Base-by-base conservation (phyloP, 345 rosid genomes). In the Citropsis articulata region DNA sequence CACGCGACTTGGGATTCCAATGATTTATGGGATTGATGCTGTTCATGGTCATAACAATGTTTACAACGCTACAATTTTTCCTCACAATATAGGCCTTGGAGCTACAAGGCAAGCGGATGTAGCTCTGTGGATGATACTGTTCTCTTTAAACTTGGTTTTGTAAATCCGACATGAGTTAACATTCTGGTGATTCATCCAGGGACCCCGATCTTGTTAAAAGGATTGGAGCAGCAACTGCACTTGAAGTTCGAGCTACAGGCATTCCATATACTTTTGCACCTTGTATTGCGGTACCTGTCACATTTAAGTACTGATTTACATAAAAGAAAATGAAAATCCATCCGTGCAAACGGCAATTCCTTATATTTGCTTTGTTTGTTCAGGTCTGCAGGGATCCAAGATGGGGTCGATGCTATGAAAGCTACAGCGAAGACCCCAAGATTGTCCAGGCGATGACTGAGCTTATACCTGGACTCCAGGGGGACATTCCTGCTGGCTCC, bases 351-450 rank as follows among this genome's bases (percentile, higher is more conserved):
- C 40, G 21, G 6, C 25, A 3, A 7, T 27, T 66, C 21, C 18
- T 71, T 22, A 62, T 55, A 16, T 24, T 30, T 12, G 33, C 45
- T 68, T 10, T 13, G 48, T 2, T 3, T 55, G 7, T 27, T 73
- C 84, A 92, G 98, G 99, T 96, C 33, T 96, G 98, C 71, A 88
- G 98, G 85, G 98, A 96, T 85, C 98, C 98, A 13, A 89, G 98
- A 81, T 96, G 98, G 99, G 97, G 99, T 64, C 82, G 98, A 53
- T 96, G 99, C 84, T 96, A 90, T 5, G 98, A 96, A 83, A 96
- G 99, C 84, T 96, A 88, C 78, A 92, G 97, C 57, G 98, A 94
- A 86, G 95, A 96, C 78, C 91, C 87, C 9, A 76, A 71, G 7
- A 48, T 96, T 72, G 98, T 91, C 81, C 85, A 85, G 82, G 85